Base-by-base conservation (phyloP, 257 asterid genomes). In the Penstemon barbatus region DNA sequence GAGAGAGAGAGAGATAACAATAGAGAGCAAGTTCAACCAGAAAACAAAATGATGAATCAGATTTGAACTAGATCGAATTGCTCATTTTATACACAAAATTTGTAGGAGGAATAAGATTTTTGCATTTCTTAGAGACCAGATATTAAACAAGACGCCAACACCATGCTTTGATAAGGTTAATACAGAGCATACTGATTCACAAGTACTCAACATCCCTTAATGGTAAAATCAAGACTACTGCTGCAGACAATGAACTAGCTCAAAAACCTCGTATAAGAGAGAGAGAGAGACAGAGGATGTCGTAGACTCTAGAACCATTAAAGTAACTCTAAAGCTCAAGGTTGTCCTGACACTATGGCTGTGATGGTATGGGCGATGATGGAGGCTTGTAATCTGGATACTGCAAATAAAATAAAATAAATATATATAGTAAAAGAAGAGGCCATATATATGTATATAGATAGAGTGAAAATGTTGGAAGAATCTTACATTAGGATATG, bases 301-400 rank as follows among this genome's bases (percentile, higher is more conserved):
- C 40, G 59, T 55, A 57, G 12, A 48, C 41, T 15, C 51, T 3
- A 5, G 18, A 42, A 39, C 11, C 36, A 54, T 54, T 64, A 13
- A 9, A 33, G 57, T 42, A 38, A 68, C 43, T 44, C 64, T 65
- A 6, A 33, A 1, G 49, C 40, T 15, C 68, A 63, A 19, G 42
- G 55, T 7, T 6, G 42, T 37, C 3, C 4, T 7, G 12, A 36
- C 61, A 52, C 79, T 80, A 90, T 66, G 97, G 97, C 79, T 76
- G 87, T 65, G 96, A 85, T 58, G 99, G 97, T 68, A 86, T 90
- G 7, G 99, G 99, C 0, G 97, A 93, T 8, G 99, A 53, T 37
- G 99, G 99, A 53, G 99, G 99, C 84, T 85, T 93, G 79, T 68
- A 83, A 77, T 93, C 99, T 44, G 99, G 99, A 79, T 90, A 93